Evolutionary conservation across 2,329 filamentous ascomycete species (phyloP).

Genomic region (Cordyceps javanica): DNA sequence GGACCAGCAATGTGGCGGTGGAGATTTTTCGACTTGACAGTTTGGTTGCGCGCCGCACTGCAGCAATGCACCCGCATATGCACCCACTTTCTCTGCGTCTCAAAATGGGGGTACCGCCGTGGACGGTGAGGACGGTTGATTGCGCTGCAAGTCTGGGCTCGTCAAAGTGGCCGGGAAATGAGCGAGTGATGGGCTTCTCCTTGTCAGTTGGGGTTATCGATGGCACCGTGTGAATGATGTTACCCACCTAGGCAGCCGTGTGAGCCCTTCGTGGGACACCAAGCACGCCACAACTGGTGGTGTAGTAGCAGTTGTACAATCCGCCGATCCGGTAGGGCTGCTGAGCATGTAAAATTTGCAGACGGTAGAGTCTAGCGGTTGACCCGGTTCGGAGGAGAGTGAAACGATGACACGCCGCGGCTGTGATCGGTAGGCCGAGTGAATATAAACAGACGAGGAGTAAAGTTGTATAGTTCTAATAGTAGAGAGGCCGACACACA

Average conservation of each 20-base stretch:
- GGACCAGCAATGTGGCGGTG: conserved; percentile 9
- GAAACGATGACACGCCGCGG: not conserved
- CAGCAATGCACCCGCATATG: conserved; percentile 12
- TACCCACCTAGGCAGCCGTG: not conserved
- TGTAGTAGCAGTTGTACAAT: not conserved
- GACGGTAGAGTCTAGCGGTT: not conserved
- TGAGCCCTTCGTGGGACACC: not conserved
- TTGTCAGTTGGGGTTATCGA: not conserved
- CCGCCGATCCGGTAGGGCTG: not conserved
- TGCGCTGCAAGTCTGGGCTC: not conserved
- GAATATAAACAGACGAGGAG: too few relatives aligned
- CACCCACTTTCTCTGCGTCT: conserved; percentile 5
- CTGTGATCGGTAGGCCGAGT: not conserved
- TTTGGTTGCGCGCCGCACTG: conserved; percentile 5
- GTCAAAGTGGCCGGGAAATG: not conserved
- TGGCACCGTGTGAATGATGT: not conserved
- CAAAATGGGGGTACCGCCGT: not conserved
- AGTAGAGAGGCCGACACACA: not conserved
- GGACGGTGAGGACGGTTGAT: not conserved
- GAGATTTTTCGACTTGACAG: conserved; percentile 11
- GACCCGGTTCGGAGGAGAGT: not conserved
- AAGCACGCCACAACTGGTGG: not conserved
- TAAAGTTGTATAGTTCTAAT: not conserved
- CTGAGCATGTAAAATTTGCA: not conserved
- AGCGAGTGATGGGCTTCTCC: not conserved